Conservation (phyloP, 2,329 filamentous ascomycete species). For the Penicillium sp. region DNA sequence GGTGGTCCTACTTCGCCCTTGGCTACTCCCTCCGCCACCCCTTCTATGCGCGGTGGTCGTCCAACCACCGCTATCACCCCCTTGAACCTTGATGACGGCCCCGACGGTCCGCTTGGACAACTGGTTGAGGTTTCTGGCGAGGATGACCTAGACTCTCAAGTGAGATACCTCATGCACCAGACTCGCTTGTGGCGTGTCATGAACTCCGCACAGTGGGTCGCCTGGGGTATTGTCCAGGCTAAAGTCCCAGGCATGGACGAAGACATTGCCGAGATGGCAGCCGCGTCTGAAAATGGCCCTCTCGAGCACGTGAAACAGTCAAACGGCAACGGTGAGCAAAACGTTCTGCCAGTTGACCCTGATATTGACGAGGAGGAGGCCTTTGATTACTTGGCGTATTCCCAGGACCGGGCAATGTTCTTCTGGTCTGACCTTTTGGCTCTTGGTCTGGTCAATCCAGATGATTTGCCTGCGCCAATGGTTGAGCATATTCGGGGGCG, state of each 20-base stretch:
- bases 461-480: conserved; percentile 75
- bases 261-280: conserved; percentile 28
- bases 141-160: conserved; percentile 65
- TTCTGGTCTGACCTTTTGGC: conserved; percentile 90
- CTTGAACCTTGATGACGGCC: conserved; percentile 81
- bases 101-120: conserved; percentile 53
- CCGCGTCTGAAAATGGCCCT: conserved; percentile 12
- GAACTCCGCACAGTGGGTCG: conserved; percentile 88
- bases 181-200: conserved; percentile 82
- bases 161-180: conserved; percentile 73
- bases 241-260: conserved; percentile 73
- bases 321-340: conserved; percentile 19
- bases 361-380: conserved; percentile 66
- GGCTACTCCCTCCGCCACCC: conserved; percentile 33
- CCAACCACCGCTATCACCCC: conserved; percentile 55
- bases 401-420: conserved; percentile 86
- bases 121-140: conserved; percentile 66
- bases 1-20: conserved; percentile 28
- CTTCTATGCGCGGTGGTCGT: conserved; percentile 55
- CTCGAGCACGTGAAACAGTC: conserved; percentile 18
- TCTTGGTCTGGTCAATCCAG: conserved; percentile 70
- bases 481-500: conserved; percentile 61
- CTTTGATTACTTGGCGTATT: conserved; percentile 92
- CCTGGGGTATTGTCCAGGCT: conserved; percentile 96
- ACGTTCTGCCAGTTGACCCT: conserved; percentile 41